Evolutionary conservation across 208 protist genomes (phyloP).

Genomic region (Leishmania guyanensis): DNA sequence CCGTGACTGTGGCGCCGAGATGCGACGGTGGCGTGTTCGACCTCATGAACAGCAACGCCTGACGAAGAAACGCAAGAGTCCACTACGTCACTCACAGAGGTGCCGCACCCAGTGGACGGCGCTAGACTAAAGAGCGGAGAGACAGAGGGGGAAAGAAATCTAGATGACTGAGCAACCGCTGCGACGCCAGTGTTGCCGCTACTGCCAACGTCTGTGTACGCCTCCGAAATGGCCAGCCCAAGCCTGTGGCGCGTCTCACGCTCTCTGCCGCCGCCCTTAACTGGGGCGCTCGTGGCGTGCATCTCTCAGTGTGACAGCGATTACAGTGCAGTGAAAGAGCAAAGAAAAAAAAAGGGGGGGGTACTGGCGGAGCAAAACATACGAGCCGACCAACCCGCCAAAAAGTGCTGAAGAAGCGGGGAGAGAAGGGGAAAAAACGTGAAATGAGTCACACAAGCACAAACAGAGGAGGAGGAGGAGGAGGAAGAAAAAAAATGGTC

Average conservation of each 20-base stretch:
- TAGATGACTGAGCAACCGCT: background rate
- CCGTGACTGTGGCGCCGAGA: background rate
- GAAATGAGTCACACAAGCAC: background rate
- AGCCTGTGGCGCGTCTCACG: background rate
- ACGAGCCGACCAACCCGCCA: no score
- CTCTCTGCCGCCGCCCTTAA: background rate
- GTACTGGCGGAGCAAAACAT: background rate
- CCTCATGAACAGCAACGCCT: background rate
- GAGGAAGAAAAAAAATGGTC: background rate
- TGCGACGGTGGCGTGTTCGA: background rate
- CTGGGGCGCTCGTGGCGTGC: background rate
- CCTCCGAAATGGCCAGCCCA: background rate
- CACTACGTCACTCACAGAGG: background rate
- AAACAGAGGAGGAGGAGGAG: background rate
- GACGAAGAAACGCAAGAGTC: background rate
- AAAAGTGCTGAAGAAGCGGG: no score
- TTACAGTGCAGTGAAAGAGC: background rate
- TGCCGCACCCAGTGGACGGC: background rate
- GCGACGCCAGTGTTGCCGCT: background rate
- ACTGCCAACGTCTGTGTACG: background rate
- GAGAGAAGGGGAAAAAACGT: no score
- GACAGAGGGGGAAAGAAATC: slow-evolving; percentile 1
- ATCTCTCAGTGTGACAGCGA: background rate
- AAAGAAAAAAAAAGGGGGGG: background rate
- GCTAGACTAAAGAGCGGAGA: slow-evolving; percentile 6